Percentiles rank a stretch among this genome's conserved stretches.
phyloP scores from a whole-genome alignment of 805 yeast genomes.

The Ogataea glucozyma region DNA sequence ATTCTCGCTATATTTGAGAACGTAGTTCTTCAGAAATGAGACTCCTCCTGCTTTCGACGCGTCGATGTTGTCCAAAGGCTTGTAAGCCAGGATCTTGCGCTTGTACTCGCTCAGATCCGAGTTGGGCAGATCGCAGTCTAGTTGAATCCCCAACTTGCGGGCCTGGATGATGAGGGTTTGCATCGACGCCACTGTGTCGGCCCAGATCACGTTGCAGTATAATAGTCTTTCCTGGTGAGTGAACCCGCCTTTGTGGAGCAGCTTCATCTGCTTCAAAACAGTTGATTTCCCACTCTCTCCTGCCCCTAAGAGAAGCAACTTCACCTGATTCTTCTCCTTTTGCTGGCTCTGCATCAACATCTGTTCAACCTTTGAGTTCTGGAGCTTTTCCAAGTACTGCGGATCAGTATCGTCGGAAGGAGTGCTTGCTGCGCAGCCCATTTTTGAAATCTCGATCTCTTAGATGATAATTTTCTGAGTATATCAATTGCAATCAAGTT shows the following conservation, averaged over 20 bases:
- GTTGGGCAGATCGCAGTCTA: constrained; percentile 63
- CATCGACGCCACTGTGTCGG: constrained; percentile 85
- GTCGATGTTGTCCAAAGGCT: constrained; percentile 62
- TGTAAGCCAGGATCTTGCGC: constrained; percentile 53
- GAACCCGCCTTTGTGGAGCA: constrained; percentile 85
- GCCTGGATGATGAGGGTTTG: constrained; percentile 76
- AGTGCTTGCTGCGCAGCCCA: constrained; percentile 75
- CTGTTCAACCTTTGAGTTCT: constrained; percentile 50
- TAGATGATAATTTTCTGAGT: too few relatives aligned
- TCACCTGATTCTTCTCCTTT: constrained; percentile 59
- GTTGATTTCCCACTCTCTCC: constrained; percentile 97
- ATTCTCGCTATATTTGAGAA: constrained; percentile 57
- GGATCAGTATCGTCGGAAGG: constrained; percentile 46
- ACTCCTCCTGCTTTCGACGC: constrained; percentile 68
- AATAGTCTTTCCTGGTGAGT: constrained; percentile 74
- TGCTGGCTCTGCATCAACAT: constrained; percentile 53
- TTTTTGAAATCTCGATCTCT: constrained; percentile 24
- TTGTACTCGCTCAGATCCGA: constrained; percentile 48
- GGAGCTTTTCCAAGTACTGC: constrained; percentile 49
- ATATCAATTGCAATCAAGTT: too few relatives aligned
- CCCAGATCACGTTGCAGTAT: constrained; percentile 89
- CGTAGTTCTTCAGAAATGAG: constrained; percentile 62
- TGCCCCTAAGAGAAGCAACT: constrained; percentile 81
- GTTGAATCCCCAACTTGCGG: constrained; percentile 56
- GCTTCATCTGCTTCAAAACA: constrained; percentile 82